A percentile compares a stretch with the other conserved stretches of the same genome.
Evolutionary conservation across 768 basidiomycete genomes (phyloP).

Genomic region (Amanita pallidorosea): DNA sequence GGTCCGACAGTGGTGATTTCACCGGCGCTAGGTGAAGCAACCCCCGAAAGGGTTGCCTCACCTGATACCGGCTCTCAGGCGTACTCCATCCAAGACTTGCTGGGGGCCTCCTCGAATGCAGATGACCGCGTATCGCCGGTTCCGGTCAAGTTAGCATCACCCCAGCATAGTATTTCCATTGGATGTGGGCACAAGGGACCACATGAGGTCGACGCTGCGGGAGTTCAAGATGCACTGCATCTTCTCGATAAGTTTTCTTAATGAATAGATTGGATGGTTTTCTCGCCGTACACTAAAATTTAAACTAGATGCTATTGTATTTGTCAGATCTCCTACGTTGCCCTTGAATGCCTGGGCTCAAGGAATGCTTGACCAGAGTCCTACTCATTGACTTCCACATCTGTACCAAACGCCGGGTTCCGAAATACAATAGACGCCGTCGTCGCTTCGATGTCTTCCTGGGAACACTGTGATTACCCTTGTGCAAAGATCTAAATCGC

Average conservation of each 20-base stretch:
- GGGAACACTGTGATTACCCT: slow-evolving; percentile 10
- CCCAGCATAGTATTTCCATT: slow-evolving; percentile 44
- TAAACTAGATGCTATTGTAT: not conserved
- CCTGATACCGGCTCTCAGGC: slow-evolving; percentile 10
- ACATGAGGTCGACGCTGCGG: slow-evolving; percentile 61
- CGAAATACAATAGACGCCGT: slow-evolving; percentile 25
- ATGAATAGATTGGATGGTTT: not conserved
- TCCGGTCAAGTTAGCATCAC: not conserved
- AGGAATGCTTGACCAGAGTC: not conserved
- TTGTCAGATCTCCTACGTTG: not conserved
- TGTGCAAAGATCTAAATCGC: slow-evolving; percentile 35
- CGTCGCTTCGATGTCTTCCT: slow-evolving; percentile 18
- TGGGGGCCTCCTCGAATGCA: slow-evolving; percentile 41
- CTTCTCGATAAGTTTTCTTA: slow-evolving; percentile 52
- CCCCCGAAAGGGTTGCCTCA: slow-evolving; percentile 35
- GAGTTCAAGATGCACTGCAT: slow-evolving; percentile 65
- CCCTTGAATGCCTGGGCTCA: not conserved
- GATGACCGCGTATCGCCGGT: slow-evolving; percentile 20
- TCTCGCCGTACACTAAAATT: not conserved
- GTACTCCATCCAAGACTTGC: slow-evolving; percentile 12
- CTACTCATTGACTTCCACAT: slow-evolving; percentile 1
- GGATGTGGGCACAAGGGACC: slow-evolving; percentile 53
- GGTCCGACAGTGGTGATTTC: slow-evolving; percentile 59
- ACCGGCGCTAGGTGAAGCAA: slow-evolving; percentile 34
- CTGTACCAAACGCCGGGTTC: slow-evolving; percentile 15